Evolutionary conservation across 306 rosid genomes (phyloP), one percentile per base, ranked within the genome.

Genomic region (Glycine soja): DNA sequence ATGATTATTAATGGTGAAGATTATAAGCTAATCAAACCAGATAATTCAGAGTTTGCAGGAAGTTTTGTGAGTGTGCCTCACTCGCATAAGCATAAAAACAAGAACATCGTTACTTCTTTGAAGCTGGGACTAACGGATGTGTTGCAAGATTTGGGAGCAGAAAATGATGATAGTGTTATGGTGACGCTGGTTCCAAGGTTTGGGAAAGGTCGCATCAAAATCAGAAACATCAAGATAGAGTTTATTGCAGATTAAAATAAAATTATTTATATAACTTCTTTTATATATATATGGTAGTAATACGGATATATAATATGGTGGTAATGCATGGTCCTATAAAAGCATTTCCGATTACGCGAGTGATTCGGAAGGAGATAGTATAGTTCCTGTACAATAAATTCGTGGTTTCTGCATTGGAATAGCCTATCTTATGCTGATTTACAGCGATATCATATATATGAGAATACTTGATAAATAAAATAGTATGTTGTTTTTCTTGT

Each of bases 11-110:
- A 95, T 53, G 97, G 92, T 38, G 97, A 92, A 76, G 92, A 92
- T 57, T 97, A 89, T 13, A 70, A 1, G 50, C 76, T 71, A 3
- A 79, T 80, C 1, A 51, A 85, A 2, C 84, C 97, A 0, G 86
- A 57, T 6, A 85, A 90, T 48, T 87, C 91, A 0, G 98, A 95
- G 82, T 95, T 89, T 72, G 97, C 95, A 1, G 98, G 98, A 2
- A 92, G 98, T 71, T 95, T 90, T 81, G 95, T 95, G 79, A 95
- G 24, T 19, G 91, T 92, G 42, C 92, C 97, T 1, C 98, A 95
- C 58, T 76, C 75, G 32, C 89, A 86, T 34, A 76, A 78, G 51
- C 85, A 90, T 38, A 75, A 75, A 50, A 86, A 82, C 34, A 81
- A 77, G 80, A 87, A 77, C 32, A 50, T 63, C 0, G 72, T 16